These are phyloP conservation scores for Chaetomium sp. DNA, from an alignment of 2,329 filamentous ascomycete genomes.

Conservation along the genomic window DNA sequence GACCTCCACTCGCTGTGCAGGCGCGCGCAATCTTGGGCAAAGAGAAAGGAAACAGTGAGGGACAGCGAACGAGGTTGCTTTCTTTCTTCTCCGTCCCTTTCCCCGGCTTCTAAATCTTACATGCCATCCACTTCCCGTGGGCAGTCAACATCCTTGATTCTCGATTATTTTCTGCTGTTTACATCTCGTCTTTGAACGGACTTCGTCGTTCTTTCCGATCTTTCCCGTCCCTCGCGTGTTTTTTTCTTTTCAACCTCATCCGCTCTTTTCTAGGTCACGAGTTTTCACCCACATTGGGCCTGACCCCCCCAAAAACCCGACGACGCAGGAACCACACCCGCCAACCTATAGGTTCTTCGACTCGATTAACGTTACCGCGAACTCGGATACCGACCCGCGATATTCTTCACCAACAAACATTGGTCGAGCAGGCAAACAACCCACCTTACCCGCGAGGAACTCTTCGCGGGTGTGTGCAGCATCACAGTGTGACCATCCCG, in stretches of 20 bases:
- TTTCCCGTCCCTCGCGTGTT: background rate
- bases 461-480: conserved; percentile 19
- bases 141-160: background rate
- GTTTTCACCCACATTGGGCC: background rate
- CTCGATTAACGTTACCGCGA: no score
- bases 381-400: no score
- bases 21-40: conserved; percentile 17
- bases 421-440: no score
- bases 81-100: conserved; percentile 11
- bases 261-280: conserved; percentile 13
- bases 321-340: conserved; percentile 1
- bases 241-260: conserved; percentile 14
- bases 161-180: background rate
- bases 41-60: background rate
- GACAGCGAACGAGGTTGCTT: background rate
- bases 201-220: conserved; percentile 7
- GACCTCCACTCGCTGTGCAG: conserved; percentile 17
- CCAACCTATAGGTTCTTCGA: background rate
- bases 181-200: background rate
- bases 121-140: conserved; percentile 4
- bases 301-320: conserved; percentile 1
- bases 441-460: conserved; percentile 1
- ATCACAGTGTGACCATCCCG: conserved; percentile 13
- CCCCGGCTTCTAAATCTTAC: conserved; percentile 20
- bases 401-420: no score